Conservation (phyloP, 1,284 basidiomycete genomes). For the Vanrija humicola region DNA sequence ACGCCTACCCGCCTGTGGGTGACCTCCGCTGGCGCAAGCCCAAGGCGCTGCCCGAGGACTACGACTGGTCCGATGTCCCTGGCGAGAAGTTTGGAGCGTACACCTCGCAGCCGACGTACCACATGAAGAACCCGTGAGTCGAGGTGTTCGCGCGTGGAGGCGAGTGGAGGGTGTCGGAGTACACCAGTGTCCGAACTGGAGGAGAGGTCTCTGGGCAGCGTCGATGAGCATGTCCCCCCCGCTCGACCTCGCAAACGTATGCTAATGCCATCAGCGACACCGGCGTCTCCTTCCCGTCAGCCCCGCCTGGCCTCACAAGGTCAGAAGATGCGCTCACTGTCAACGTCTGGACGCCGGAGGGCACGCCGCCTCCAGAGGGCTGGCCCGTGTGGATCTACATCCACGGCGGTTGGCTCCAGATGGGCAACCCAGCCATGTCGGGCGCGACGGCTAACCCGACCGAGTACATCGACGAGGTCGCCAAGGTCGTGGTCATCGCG, state of each 20-base stretch:
- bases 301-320: slow-evolving; percentile 1
- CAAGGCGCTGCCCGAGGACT: slow-evolving; percentile 12
- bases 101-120: slow-evolving; percentile 21
- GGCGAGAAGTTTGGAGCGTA: slow-evolving; percentile 19
- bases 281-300: slow-evolving; percentile 7
- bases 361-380: slow-evolving; percentile 14
- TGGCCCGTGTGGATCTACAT: slow-evolving; percentile 24
- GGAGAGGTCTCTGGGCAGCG: neutral
- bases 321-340: slow-evolving; percentile 21
- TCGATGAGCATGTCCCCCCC: too few species aligned
- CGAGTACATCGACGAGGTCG: slow-evolving; percentile 10
- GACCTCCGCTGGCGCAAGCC: slow-evolving; percentile 22
- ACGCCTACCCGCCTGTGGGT: slow-evolving; percentile 18
- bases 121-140: slow-evolving; percentile 18
- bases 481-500: slow-evolving; percentile 17
- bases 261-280: slow-evolving; percentile 6
- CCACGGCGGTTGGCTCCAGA: slow-evolving; percentile 30
- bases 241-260: neutral
- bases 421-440: slow-evolving; percentile 25
- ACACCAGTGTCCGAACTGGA: too few species aligned
- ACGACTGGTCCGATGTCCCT: slow-evolving; percentile 12
- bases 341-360: slow-evolving; percentile 26
- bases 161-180: too few species aligned
- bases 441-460: slow-evolving; percentile 14
- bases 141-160: neutral